Conservation (phyloP, 257 asterid species). For the Scutellaria baicalensis region DNA sequence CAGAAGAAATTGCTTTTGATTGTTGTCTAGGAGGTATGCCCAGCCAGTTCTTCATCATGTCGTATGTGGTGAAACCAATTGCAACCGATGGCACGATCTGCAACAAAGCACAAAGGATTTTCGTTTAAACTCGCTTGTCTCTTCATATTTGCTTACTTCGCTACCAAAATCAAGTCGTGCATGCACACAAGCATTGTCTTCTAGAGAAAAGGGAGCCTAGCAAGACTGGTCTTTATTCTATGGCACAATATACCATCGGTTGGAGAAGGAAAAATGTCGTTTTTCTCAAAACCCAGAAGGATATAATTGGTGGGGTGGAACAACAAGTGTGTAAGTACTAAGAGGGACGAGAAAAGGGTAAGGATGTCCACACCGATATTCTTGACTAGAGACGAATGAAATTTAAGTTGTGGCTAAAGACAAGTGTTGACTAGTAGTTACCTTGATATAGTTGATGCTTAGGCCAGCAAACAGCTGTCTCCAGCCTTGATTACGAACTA, state of each 20-base stretch:
- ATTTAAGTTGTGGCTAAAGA: too few relatives aligned
- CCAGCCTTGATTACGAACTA: constrained; percentile 75
- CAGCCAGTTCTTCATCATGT: constrained; percentile 73
- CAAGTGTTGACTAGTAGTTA: constrained; percentile 1
- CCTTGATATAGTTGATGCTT: constrained; percentile 95
- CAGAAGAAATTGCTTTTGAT: constrained; percentile 36
- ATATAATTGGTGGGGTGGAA: too few relatives aligned
- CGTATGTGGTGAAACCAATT: constrained; percentile 88
- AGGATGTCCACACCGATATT: too few relatives aligned
- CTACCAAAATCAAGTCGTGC: not conserved
- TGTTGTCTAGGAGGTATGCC: constrained; percentile 74
- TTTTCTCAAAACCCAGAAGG: too few relatives aligned
- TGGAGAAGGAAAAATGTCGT: too few relatives aligned
- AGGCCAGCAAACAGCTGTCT: constrained; percentile 88
- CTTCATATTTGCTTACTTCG: not conserved
- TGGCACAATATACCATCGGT: too few relatives aligned
- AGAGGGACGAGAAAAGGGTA: too few relatives aligned
- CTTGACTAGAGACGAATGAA: not conserved
- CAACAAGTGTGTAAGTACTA: too few relatives aligned
- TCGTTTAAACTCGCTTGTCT: not conserved
- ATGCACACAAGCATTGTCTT: too few relatives aligned
- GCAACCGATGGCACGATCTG: constrained; percentile 97
- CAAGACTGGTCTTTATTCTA: too few relatives aligned
- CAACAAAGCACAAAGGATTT: not conserved
- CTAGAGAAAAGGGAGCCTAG: too few relatives aligned